Evolutionary conservation across 352 stramenopile genomes (phyloP), one percentile per base, ranked within the genome.

Genomic region (Pythium myriotylum): DNA sequence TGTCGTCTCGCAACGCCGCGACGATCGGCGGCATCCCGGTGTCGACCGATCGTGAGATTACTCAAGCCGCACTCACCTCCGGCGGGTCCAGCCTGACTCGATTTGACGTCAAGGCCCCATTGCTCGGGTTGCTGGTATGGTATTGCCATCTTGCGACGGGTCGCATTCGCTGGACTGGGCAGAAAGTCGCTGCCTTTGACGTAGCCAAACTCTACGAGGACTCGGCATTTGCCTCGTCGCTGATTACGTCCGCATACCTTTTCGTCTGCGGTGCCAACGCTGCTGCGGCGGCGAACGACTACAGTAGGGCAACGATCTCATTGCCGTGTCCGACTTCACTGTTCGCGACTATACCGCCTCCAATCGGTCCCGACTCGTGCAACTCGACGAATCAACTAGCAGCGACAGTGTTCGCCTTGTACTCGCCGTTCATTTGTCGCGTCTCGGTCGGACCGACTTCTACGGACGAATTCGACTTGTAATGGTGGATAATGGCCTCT

Each of bases 221-320:
- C 48, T 32, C 48, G 48, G 26, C 42, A 55, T 35, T 33, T 45
- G n/a, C 42, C 48, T 6, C 29, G 48, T 35, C 42, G 42, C 13
- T 55, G 48, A n/a, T 20, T 27, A 19, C 43, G 43, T 20, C 13
- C 20, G 22, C 43, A 19, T 10, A 22, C 26, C 9, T 20, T 12
- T 19, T 33, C 32, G 7, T 55, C 48, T 13, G 48, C 48, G 17
- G 26, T 32, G 27, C 32, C 54, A 16, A 53, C 26, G 42, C 54
- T 54, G 29, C 52, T 42, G 26, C 54, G 54, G 5, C 43, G 54
- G 26, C 27, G 53, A 1, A 59, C 52, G 13, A 59, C 39, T 1
- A 59, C n/a, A n/a, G n/a, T n/a, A n/a, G n/a, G n/a, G n/a, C n/a
- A 35, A 35, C 29, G 10, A 35, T 35, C 29, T 10, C 53, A 0